These are phyloP conservation scores for Microdochium paspali DNA, from an alignment of 2,329 filamentous ascomycete species.

Conservation along the genomic window DNA sequence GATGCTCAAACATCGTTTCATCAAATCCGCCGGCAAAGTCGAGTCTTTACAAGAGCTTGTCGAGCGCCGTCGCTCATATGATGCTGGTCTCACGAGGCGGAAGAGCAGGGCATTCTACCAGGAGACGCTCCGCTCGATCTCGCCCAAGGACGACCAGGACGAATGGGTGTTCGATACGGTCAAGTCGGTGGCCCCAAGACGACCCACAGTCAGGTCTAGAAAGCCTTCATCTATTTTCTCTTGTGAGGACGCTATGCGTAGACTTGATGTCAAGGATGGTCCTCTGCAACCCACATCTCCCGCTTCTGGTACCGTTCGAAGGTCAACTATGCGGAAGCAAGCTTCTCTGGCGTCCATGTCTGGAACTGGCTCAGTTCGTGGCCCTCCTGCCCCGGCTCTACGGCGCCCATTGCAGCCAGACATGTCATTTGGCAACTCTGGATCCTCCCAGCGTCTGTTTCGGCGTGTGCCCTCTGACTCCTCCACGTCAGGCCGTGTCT, in stretches of 20 bases:
- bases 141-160: slow-evolving; percentile 60
- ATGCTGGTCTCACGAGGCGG: slow-evolving; percentile 60
- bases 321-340: slow-evolving; percentile 43
- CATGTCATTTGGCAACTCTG: slow-evolving; percentile 87
- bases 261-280: slow-evolving; percentile 51
- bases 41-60: slow-evolving; percentile 85
- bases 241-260: slow-evolving; percentile 51
- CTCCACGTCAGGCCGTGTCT: slow-evolving; percentile 32
- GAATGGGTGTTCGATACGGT: slow-evolving; percentile 96
- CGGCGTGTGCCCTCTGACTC: slow-evolving; percentile 71
- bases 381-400: slow-evolving; percentile 31
- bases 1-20: slow-evolving; percentile 79
- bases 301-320: slow-evolving; percentile 45
- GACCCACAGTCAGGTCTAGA: slow-evolving; percentile 39
- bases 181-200: slow-evolving; percentile 58
- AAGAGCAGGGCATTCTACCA: slow-evolving; percentile 81
- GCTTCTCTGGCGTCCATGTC: slow-evolving; percentile 29
- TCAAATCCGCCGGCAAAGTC: slow-evolving; percentile 76
- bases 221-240: slow-evolving; percentile 48
- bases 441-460: slow-evolving; percentile 87
- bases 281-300: slow-evolving; percentile 49
- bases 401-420: slow-evolving; percentile 81
- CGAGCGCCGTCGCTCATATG: slow-evolving; percentile 71
- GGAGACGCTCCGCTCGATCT: slow-evolving; percentile 72
- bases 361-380: slow-evolving; percentile 27